phyloP scores from a whole-genome alignment of 257 asterid species.

The Petunia secreta region DNA sequence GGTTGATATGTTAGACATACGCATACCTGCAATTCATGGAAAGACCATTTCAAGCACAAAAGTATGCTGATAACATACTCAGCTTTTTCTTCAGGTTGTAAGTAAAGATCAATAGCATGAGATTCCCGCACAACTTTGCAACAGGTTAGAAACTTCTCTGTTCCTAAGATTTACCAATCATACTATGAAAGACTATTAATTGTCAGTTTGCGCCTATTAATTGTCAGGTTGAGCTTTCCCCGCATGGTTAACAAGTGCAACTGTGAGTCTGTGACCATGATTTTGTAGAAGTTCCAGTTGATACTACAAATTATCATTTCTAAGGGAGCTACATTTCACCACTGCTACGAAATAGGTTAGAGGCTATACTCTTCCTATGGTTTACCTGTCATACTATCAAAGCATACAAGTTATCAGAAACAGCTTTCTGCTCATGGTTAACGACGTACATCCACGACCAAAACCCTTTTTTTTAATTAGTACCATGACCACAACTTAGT shows the following conservation, averaged over 20 bases:
- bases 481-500: neutral
- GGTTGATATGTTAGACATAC: neutral
- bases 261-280: neutral
- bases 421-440: constrained; percentile 9
- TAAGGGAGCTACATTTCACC: neutral
- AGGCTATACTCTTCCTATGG: neutral
- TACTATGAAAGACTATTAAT: neutral
- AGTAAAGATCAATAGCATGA: constrained; percentile 10
- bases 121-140: neutral
- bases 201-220: neutral
- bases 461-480: neutral
- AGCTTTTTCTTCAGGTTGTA: constrained; percentile 1
- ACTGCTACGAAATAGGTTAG: neutral
- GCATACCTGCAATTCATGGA: neutral
- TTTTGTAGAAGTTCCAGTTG: neutral
- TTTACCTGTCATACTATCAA: neutral
- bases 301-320: constrained; percentile 1
- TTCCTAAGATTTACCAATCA: neutral
- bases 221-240: neutral
- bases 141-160: neutral
- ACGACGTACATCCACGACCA: neutral
- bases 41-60: constrained; percentile 20
- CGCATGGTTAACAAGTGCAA: constrained; percentile 9
- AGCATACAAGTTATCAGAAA: neutral
- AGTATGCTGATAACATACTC: neutral